phyloP scores from a whole-genome alignment of 1,284 basidiomycete genomes.

The Fomitiporia mediterranea region DNA sequence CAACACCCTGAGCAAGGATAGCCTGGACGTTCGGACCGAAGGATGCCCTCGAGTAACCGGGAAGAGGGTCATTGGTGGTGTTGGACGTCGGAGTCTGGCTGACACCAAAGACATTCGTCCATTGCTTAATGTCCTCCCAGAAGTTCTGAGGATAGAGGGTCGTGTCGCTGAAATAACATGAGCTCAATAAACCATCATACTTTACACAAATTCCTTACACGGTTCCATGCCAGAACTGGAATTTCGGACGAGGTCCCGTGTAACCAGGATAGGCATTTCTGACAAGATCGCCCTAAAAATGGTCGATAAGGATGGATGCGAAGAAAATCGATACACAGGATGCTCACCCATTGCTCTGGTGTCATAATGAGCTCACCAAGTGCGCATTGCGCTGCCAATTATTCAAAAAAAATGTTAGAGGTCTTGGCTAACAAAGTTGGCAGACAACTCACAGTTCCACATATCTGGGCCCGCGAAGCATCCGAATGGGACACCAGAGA shows the following conservation, averaged over 20 bases:
- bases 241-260: conserved; percentile 46
- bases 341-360: conserved; percentile 43
- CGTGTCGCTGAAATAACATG: conserved; percentile 34
- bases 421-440: neutral
- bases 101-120: conserved; percentile 44
- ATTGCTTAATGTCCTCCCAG: conserved; percentile 45
- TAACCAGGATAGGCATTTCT: conserved; percentile 45
- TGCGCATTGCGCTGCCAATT: conserved; percentile 40
- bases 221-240: conserved; percentile 54
- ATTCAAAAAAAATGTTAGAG: neutral
- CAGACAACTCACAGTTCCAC: conserved; percentile 36
- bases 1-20: conserved; percentile 39
- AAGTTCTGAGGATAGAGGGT: conserved; percentile 49
- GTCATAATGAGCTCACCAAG: conserved; percentile 42
- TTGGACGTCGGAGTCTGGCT: conserved; percentile 37
- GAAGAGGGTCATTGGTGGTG: conserved; percentile 34
- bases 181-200: neutral
- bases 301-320: neutral
- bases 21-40: conserved; percentile 46
- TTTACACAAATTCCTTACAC: conserved; percentile 31
- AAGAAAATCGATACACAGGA: conserved; percentile 1
- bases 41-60: conserved; percentile 39
- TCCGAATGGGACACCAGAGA: conserved; percentile 50
- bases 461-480: conserved; percentile 46
- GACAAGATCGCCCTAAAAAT: conserved; percentile 39